phyloP scores from a whole-genome alignment of 78 protist genomes.

The Tieghemostelium lacteum region DNA sequence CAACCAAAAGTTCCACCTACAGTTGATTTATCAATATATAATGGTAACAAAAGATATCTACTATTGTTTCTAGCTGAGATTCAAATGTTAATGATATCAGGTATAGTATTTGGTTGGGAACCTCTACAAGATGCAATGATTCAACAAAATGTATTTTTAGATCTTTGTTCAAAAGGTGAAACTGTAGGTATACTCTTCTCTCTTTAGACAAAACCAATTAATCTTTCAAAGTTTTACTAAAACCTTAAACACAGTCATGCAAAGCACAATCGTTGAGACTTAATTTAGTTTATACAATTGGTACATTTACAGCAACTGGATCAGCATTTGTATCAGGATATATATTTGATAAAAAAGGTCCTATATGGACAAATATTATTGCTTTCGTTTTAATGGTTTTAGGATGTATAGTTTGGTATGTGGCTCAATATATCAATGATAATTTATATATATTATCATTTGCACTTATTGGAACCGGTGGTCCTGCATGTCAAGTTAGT shows the following conservation, averaged over 20 bases:
- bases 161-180: conserved; percentile 36
- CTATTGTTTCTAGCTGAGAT: conserved; percentile 10
- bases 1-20: too few species aligned
- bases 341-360: conserved; percentile 60
- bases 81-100: conserved; percentile 49
- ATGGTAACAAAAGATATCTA: conserved; percentile 15
- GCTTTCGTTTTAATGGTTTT: conserved; percentile 17
- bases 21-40: background rate
- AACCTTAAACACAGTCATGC: too few species aligned
- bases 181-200: background rate
- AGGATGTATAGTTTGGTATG: conserved; percentile 49
- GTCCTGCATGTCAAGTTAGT: conserved; percentile 74
- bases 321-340: conserved; percentile 64
- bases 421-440: background rate
- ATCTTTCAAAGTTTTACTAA: too few species aligned
- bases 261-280: conserved; percentile 29
- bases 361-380: conserved; percentile 23
- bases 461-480: conserved; percentile 72
- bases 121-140: conserved; percentile 35
- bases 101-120: conserved; percentile 79
- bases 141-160: conserved; percentile 22
- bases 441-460: conserved; percentile 62
- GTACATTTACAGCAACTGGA: conserved; percentile 75
- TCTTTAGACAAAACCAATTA: too few species aligned
- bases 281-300: conserved; percentile 68